These are phyloP conservation scores for Falciphora oryzae DNA, from an alignment of 2,329 filamentous ascomycete genomes.

Conservation along the genomic window DNA sequence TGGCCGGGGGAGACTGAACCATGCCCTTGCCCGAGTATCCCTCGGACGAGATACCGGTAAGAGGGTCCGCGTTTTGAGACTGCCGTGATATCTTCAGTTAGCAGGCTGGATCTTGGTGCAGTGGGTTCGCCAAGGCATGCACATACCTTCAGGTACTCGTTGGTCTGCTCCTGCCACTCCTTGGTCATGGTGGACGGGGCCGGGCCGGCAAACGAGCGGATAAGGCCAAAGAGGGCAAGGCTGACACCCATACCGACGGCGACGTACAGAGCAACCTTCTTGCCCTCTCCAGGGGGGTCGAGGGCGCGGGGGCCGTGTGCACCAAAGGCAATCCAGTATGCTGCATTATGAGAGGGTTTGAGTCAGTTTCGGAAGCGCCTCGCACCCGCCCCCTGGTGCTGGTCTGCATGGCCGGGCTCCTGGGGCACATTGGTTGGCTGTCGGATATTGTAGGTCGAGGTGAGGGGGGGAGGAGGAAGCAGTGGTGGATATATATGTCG, in stretches of 20 bases:
- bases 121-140: neutral
- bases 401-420: neutral
- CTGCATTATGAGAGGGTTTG: slow-evolving; percentile 47
- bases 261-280: slow-evolving; percentile 72
- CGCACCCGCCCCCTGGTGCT: neutral
- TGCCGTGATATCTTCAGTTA: slow-evolving; percentile 32
- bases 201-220: slow-evolving; percentile 67
- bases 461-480: neutral
- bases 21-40: slow-evolving; percentile 73
- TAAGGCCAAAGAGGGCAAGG: slow-evolving; percentile 63
- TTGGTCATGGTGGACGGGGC: slow-evolving; percentile 84
- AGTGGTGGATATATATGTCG: neutral
- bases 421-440: neutral
- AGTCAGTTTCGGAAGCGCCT: slow-evolving; percentile 27
- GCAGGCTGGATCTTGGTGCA: neutral
- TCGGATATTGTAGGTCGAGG: neutral
- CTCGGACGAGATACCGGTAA: slow-evolving; percentile 76
- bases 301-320: slow-evolving; percentile 87
- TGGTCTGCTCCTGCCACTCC: slow-evolving; percentile 93
- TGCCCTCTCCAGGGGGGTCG: slow-evolving; percentile 76
- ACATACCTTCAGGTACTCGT: slow-evolving; percentile 88
- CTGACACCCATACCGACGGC: slow-evolving; percentile 60
- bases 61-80: slow-evolving; percentile 79
- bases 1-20: slow-evolving; percentile 63
- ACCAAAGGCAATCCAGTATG: slow-evolving; percentile 98